Evolutionary conservation across 257 asterid genomes (phyloP).

Genomic region (Solanum sitiens): DNA sequence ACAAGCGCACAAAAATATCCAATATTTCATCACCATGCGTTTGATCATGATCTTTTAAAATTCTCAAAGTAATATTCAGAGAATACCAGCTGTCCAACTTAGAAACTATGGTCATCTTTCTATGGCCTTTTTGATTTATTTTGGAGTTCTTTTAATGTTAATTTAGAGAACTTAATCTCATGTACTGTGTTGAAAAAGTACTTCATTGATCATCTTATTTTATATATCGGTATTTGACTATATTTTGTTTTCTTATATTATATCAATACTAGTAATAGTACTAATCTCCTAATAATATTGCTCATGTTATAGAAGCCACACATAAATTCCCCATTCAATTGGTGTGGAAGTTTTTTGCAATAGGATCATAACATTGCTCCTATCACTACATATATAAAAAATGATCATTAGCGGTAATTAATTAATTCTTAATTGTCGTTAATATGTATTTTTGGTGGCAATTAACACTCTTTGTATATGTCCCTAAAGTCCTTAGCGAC

Average conservation of each 20-base stretch:
- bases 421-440: no score
- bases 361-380: no score
- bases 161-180: background rate
- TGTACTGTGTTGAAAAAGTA: background rate
- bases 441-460: no score
- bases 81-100: background rate
- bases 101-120: background rate
- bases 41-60: conserved; percentile 6
- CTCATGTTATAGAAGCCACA: no score
- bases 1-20: background rate
- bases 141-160: background rate
- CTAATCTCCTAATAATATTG: no score
- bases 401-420: no score
- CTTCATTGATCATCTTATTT: background rate
- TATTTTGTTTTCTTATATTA: background rate
- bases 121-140: background rate
- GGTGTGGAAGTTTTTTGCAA: no score
- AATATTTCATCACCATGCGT: background rate
- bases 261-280: no score
- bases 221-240: background rate
- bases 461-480: no score
- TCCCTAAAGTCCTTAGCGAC: no score
- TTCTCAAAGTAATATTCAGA: background rate
- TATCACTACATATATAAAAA: no score
- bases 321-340: no score